phyloP scores from a whole-genome alignment of 805 yeast species.

The Teunomyces kruisii region DNA sequence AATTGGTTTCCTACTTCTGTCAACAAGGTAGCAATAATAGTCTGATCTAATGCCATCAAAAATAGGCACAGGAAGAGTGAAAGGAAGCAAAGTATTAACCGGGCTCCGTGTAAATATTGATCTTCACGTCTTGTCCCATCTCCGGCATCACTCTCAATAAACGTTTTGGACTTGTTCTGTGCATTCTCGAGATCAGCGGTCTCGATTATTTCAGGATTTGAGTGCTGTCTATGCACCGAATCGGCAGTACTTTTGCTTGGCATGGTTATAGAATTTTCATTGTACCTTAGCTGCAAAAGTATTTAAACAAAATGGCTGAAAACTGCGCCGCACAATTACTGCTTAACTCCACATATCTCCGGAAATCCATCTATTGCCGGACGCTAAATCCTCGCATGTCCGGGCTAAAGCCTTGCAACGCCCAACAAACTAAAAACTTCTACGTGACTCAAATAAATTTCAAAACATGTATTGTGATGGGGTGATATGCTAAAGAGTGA shows the following conservation, averaged over 20 bases:
- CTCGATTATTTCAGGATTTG: not conserved
- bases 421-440: too few species aligned
- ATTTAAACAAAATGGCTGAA: too few species aligned
- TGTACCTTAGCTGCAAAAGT: too few species aligned
- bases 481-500: not conserved
- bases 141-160: conserved; percentile 42
- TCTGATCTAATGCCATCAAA: conserved; percentile 38
- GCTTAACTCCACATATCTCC: too few species aligned
- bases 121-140: conserved; percentile 42
- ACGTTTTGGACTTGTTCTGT: conserved; percentile 6
- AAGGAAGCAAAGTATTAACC: conserved; percentile 23
- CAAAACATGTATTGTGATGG: not conserved
- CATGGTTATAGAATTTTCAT: too few species aligned
- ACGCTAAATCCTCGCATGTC: not conserved
- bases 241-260: too few species aligned
- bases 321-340: too few species aligned
- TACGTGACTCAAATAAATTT: too few species aligned
- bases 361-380: not conserved
- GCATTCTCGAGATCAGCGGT: not conserved
- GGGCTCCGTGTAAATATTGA: conserved; percentile 31
- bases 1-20: conserved; percentile 37
- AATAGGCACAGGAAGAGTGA: conserved; percentile 32
- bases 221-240: too few species aligned
- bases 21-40: conserved; percentile 35
- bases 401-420: not conserved